phyloP scores from a whole-genome alignment of 2,329 filamentous ascomycete genomes.

The Epichloe festucae region DNA sequence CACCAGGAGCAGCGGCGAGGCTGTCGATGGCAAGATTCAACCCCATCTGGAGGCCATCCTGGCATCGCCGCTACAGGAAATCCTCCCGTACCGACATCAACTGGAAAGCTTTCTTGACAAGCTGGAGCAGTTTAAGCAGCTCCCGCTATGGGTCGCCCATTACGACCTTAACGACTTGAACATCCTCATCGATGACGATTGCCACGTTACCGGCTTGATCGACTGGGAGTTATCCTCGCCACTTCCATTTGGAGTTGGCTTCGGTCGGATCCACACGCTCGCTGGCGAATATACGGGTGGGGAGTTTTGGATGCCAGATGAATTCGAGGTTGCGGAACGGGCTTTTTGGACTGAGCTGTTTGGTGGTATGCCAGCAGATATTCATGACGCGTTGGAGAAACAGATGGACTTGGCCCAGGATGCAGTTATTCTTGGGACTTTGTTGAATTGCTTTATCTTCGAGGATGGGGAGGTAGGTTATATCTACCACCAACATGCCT shows the following conservation, averaged over 20 bases:
- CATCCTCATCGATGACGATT: slow-evolving; percentile 1
- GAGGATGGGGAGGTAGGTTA: slow-evolving; percentile 13
- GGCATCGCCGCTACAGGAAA: neutral
- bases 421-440: slow-evolving; percentile 16
- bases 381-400: slow-evolving; percentile 17
- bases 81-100: neutral
- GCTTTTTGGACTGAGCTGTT: slow-evolving; percentile 15
- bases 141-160: slow-evolving; percentile 2
- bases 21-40: neutral
- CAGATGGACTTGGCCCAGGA: slow-evolving; percentile 19
- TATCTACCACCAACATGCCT: too few species aligned
- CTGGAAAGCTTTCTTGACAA: neutral
- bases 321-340: slow-evolving; percentile 15
- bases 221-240: slow-evolving; percentile 3
- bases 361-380: slow-evolving; percentile 12
- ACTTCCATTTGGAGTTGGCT: slow-evolving; percentile 3
- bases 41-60: slow-evolving; percentile 2
- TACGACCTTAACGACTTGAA: slow-evolving; percentile 1
- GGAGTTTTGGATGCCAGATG: slow-evolving; percentile 14
- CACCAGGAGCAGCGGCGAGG: neutral
- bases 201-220: slow-evolving; percentile 1
- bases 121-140: neutral
- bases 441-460: slow-evolving; percentile 14
- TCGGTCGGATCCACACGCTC: slow-evolving; percentile 13
- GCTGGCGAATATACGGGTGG: slow-evolving; percentile 13